These are phyloP conservation scores for Aeminium ludgeri DNA, from an alignment of 495 filamentous ascomycete species.

Conservation along the genomic window DNA sequence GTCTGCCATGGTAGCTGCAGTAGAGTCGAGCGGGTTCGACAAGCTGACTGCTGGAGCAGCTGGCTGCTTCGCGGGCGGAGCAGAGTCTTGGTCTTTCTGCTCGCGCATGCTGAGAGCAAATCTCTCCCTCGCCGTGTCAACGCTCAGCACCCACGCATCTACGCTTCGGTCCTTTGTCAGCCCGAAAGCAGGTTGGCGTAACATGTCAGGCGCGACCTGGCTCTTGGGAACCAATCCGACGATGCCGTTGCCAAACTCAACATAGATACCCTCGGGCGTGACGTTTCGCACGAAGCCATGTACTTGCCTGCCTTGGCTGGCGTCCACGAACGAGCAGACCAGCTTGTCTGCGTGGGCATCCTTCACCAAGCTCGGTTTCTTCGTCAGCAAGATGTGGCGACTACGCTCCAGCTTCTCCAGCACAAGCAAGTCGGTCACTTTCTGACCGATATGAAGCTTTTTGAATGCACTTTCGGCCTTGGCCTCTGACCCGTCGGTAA, in stretches of 20 bases:
- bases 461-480: conserved; percentile 61
- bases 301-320: conserved; percentile 48
- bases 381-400: conserved; percentile 53
- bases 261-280: conserved; percentile 57
- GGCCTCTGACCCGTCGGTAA: conserved; percentile 60
- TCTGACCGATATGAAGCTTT: conserved; percentile 66
- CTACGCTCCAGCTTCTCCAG: conserved; percentile 60
- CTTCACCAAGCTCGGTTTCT: conserved; percentile 66
- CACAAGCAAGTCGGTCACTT: conserved; percentile 64
- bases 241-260: conserved; percentile 64
- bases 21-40: too few species aligned
- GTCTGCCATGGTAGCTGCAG: conserved; percentile 53
- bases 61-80: too few species aligned
- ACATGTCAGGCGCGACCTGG: conserved; percentile 49
- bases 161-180: conserved; percentile 56
- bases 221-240: conserved; percentile 63
- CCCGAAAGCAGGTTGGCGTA: conserved; percentile 55
- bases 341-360: conserved; percentile 49
- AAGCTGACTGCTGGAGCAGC: conserved; percentile 48
- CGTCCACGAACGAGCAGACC: conserved; percentile 47
- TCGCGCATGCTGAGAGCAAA: conserved; percentile 48
- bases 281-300: conserved; percentile 77
- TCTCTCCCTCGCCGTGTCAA: conserved; percentile 39
- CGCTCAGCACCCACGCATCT: conserved; percentile 45
- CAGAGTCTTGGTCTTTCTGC: conserved; percentile 13